phyloP scores from a whole-genome alignment of 1,139 yeast species.

The Groenewaldozyma auringiensis region DNA sequence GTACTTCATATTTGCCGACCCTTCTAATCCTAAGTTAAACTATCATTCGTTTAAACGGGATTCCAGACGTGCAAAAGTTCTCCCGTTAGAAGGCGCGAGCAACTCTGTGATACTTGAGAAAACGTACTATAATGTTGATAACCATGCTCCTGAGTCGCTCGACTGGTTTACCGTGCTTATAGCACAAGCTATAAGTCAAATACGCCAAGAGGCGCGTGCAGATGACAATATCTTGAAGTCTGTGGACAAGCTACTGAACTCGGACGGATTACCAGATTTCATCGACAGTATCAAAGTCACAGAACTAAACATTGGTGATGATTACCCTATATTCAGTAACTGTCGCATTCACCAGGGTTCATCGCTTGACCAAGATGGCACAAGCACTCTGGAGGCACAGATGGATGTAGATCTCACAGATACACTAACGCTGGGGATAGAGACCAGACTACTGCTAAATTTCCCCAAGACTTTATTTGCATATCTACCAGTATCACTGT shows the following conservation, averaged over 20 bases:
- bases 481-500: slow-evolving; percentile 63
- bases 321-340: slow-evolving; percentile 89
- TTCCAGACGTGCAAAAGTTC: slow-evolving; percentile 26
- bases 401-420: slow-evolving; percentile 92
- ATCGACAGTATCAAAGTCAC: slow-evolving; percentile 71
- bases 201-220: slow-evolving; percentile 75
- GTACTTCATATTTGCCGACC: slow-evolving; percentile 85
- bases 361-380: slow-evolving; percentile 21
- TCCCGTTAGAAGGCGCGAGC: slow-evolving; percentile 27
- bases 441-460: slow-evolving; percentile 72
- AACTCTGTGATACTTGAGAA: slow-evolving; percentile 61
- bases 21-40: slow-evolving; percentile 30
- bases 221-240: slow-evolving; percentile 80
- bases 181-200: slow-evolving; percentile 83
- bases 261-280: slow-evolving; percentile 64
- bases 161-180: slow-evolving; percentile 96
- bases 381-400: slow-evolving; percentile 61
- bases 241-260: slow-evolving; percentile 46
- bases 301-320: slow-evolving; percentile 90
- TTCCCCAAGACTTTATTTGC: slow-evolving; percentile 84
- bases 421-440: slow-evolving; percentile 80
- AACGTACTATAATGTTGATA: slow-evolving; percentile 83
- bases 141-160: slow-evolving; percentile 80
- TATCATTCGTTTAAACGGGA: slow-evolving; percentile 20
- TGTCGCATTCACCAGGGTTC: slow-evolving; percentile 58